A percentile compares a stretch with the other conserved stretches of the same genome.
These are phyloP conservation scores for Asclepias syriaca DNA, from an alignment of 257 asterid genomes.

Conservation along the genomic window DNA sequence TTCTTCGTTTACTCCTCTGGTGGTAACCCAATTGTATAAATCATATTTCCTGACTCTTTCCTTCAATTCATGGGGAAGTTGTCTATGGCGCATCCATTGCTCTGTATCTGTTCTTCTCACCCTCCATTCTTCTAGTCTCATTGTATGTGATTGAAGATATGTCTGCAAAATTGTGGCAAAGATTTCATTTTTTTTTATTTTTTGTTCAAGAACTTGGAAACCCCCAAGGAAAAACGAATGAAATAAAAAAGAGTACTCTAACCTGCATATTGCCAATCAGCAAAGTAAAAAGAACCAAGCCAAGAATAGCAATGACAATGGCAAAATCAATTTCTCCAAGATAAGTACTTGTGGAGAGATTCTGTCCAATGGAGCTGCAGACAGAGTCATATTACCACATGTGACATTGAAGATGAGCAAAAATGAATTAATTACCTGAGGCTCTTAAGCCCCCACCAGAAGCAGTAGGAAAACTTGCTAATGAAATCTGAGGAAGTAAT, in stretches of 20 bases:
- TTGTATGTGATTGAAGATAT: constrained; percentile 52
- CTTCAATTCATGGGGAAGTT: constrained; percentile 52
- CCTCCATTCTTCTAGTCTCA: constrained; percentile 73
- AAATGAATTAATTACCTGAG: constrained; percentile 37
- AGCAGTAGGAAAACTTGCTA: constrained; percentile 46
- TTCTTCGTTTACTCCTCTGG: constrained; percentile 66
- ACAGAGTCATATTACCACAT: too few species aligned
- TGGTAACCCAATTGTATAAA: constrained; percentile 51
- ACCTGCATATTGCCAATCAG: constrained; percentile 83
- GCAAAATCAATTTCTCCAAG: constrained; percentile 60
- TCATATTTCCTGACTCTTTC: constrained; percentile 51
- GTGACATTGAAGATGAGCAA: too few species aligned
- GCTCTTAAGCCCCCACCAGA: constrained; percentile 69
- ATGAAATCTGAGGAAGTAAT: constrained; percentile 38
- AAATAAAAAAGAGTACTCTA: constrained; percentile 20
- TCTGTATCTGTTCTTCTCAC: constrained; percentile 56
- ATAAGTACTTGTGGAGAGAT: constrained; percentile 47
- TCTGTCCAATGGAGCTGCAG: constrained; percentile 68
- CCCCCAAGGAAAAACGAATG: too few species aligned
- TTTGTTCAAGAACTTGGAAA: not conserved
- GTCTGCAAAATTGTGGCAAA: constrained; percentile 24
- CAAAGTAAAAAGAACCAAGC: constrained; percentile 60
- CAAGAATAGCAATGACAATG: constrained; percentile 53
- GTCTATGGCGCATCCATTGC: constrained; percentile 72
- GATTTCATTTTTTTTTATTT: not conserved